Percentiles rank a stretch among this genome's conserved stretches.
phyloP scores from a whole-genome alignment of 2,329 filamentous ascomycete genomes.

The Cadophora gregata region DNA sequence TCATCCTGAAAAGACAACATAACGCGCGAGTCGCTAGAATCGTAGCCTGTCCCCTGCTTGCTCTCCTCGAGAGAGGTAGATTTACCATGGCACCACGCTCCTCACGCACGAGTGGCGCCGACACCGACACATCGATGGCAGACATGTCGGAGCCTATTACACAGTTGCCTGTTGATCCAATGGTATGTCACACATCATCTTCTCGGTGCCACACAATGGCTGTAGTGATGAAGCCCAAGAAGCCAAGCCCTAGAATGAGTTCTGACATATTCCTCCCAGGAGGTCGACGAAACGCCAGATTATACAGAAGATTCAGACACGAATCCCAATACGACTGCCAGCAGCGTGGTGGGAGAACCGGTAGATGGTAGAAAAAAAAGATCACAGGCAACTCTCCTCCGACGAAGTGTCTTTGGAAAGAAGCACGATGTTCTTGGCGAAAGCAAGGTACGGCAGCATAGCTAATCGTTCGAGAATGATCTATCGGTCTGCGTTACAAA shows the following conservation, averaged over 20 bases:
- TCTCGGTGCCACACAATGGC: background rate
- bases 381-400: slow-evolving; percentile 85
- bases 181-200: slow-evolving; percentile 37
- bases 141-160: slow-evolving; percentile 56
- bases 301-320: slow-evolving; percentile 72
- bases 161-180: slow-evolving; percentile 43
- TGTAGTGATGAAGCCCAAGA: background rate
- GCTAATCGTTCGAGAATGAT: background rate
- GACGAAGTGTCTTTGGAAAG: slow-evolving; percentile 91
- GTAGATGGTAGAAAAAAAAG: slow-evolving; percentile 84
- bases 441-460: slow-evolving; percentile 73
- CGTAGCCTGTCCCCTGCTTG: slow-evolving; percentile 3
- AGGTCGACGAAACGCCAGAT: slow-evolving; percentile 69
- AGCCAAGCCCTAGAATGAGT: background rate
- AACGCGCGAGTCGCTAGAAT: background rate
- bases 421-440: slow-evolving; percentile 93
- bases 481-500: background rate
- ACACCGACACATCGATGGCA: slow-evolving; percentile 63
- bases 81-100: slow-evolving; percentile 61
- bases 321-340: slow-evolving; percentile 74
- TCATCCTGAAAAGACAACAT: background rate
- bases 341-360: slow-evolving; percentile 82
- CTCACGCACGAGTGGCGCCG: slow-evolving; percentile 55
- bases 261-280: slow-evolving; percentile 44
- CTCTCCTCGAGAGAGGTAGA: slow-evolving; percentile 36